phyloP scores from a whole-genome alignment of 2,329 filamentous ascomycete genomes.

The Sordariomycetes sp. region DNA sequence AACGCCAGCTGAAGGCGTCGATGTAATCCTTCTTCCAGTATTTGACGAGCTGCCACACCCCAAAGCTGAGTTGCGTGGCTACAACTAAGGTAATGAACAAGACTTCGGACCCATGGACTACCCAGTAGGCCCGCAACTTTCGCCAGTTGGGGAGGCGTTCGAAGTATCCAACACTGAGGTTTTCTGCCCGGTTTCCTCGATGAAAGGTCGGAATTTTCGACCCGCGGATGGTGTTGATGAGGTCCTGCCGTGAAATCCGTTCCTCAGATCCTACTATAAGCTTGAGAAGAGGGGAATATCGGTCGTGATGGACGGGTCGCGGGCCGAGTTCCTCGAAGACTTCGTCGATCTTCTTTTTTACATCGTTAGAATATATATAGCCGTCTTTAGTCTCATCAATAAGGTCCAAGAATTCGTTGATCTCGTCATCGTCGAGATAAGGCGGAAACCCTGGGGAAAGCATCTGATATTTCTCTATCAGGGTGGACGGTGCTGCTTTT shows the following conservation, averaged over 20 bases:
- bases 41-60: slow-evolving; percentile 45
- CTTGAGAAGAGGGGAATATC: slow-evolving; percentile 39
- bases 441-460: too few relatives aligned
- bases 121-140: slow-evolving; percentile 41
- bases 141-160: slow-evolving; percentile 33
- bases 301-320: slow-evolving; percentile 28
- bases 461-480: too few relatives aligned
- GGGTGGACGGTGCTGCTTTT: too few relatives aligned
- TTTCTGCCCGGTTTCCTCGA: slow-evolving; percentile 34
- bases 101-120: slow-evolving; percentile 42
- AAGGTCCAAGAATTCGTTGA: slow-evolving; percentile 40
- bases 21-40: slow-evolving; percentile 37
- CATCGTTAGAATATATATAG: slow-evolving; percentile 38
- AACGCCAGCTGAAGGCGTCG: slow-evolving; percentile 45
- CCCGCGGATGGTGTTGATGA: slow-evolving; percentile 28
- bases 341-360: slow-evolving; percentile 42
- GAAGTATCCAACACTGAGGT: slow-evolving; percentile 34
- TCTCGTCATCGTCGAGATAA: slow-evolving; percentile 37
- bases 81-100: slow-evolving; percentile 38
- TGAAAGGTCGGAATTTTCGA: slow-evolving; percentile 40
- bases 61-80: slow-evolving; percentile 37
- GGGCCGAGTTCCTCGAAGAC: slow-evolving; percentile 41
- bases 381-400: slow-evolving; percentile 43
- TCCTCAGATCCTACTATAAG: slow-evolving; percentile 32
- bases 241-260: slow-evolving; percentile 34